Conservation (phyloP, 805 yeast species). For the Kazachstania taianensis region DNA sequence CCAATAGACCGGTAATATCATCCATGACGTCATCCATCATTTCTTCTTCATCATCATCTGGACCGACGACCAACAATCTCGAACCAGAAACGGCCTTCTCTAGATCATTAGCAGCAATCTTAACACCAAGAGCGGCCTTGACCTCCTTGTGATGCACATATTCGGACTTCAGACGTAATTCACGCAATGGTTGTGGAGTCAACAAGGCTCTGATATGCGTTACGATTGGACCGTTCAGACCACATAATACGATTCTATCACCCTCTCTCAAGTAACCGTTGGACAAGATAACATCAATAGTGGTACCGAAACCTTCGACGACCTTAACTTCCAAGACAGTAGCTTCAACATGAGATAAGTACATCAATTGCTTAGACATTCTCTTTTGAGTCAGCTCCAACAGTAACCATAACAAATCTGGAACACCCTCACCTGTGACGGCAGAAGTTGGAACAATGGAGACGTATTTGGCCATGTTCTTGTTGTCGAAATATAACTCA, state of each 20-base stretch:
- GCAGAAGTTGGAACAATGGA: slow-evolving; percentile 98
- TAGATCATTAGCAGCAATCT: slow-evolving; percentile 93
- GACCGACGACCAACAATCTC: slow-evolving; percentile 86
- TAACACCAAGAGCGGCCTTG: slow-evolving; percentile 97
- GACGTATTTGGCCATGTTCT: slow-evolving; percentile 85
- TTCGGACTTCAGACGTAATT: slow-evolving; percentile 91
- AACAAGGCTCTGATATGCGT: slow-evolving; percentile 91
- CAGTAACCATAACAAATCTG: slow-evolving; percentile 91
- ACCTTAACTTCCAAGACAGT: slow-evolving; percentile 96
- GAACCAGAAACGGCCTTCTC: slow-evolving; percentile 99
- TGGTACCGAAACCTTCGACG: slow-evolving; percentile 96
- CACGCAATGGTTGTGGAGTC: slow-evolving; percentile 97
- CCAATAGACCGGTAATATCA: slow-evolving; percentile 87
- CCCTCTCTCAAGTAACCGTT: slow-evolving; percentile 94
- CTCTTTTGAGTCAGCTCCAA: slow-evolving; percentile 95
- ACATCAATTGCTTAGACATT: slow-evolving; percentile 97
- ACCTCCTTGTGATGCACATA: slow-evolving; percentile 95
- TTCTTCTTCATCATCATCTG: slow-evolving; percentile 96
- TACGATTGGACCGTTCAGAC: slow-evolving; percentile 96
- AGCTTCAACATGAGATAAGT: slow-evolving; percentile 82
- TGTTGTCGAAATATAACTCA: slow-evolving; percentile 91
- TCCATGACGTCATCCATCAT: slow-evolving; percentile 98
- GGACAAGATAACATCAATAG: slow-evolving; percentile 95
- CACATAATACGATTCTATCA: slow-evolving; percentile 91
- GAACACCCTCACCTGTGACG: slow-evolving; percentile 99